These are phyloP conservation scores for Mucuna pruriens DNA, from an alignment of 306 rosid genomes.

Conservation along the genomic window DNA sequence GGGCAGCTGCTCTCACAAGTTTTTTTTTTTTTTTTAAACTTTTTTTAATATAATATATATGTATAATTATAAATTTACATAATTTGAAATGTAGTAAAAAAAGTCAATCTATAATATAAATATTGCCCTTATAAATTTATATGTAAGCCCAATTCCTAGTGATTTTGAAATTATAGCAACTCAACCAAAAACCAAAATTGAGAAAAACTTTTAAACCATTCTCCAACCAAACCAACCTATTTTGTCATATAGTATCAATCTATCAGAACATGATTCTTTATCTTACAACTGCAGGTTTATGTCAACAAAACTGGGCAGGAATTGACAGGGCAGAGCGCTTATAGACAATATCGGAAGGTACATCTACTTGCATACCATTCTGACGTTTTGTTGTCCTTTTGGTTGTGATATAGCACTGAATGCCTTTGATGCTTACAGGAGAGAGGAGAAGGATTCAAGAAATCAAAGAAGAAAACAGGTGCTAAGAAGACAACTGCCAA, in stretches of 20 bases:
- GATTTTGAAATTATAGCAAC: background rate
- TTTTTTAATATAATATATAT: no score
- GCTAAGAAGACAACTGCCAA: slow-evolving; percentile 56
- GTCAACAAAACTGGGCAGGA: slow-evolving; percentile 74
- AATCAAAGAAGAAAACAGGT: slow-evolving; percentile 58
- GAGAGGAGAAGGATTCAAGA: slow-evolving; percentile 55
- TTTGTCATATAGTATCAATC: slow-evolving; percentile 29
- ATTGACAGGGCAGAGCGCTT: slow-evolving; percentile 69
- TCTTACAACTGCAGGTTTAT: slow-evolving; percentile 65
- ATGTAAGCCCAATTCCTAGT: no score
- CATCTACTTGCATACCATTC: background rate
- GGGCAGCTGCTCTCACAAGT: no score
- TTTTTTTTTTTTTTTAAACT: no score
- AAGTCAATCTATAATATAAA: no score
- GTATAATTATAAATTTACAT: no score
- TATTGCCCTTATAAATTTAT: no score
- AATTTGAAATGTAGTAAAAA: no score
- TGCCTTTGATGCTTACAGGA: slow-evolving; percentile 61
- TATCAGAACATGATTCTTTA: slow-evolving; percentile 35
- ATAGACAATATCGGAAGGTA: slow-evolving; percentile 71
- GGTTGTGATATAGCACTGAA: slow-evolving; percentile 33
- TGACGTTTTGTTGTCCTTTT: slow-evolving; percentile 2
- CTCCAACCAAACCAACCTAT: background rate
- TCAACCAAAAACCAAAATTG: background rate
- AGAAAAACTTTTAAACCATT: background rate